Evolutionary conservation across 345 rosid genomes (phyloP), one percentile per base, ranked within the genome.

Genomic region (Citrus reticulata): DNA sequence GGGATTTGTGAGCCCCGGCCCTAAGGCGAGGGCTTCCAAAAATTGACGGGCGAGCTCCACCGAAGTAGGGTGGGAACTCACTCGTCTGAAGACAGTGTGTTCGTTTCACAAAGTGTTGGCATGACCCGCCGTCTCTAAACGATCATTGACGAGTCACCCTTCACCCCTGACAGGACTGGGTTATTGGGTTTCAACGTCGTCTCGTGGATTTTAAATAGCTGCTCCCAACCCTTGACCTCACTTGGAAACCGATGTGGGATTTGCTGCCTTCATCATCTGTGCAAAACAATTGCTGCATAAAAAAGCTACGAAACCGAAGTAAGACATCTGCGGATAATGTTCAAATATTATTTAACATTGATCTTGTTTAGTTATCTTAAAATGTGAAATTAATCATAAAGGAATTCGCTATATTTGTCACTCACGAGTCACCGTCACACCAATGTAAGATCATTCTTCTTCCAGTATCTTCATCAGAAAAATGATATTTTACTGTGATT

Each of bases 81-180:
- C 98, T 89, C 97, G 97, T 86, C 94, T 35, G 0, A 1, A 0
- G 0, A 0, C 0, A 1, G 20, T 13, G 83, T 81, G 93, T 85
- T 86, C 90, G 85, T 78, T 79, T 71, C 46, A 65, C 25, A 69
- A 77, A 89, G 97, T 78, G 97, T 87, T 79, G 94, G 98, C 98
- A 87, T 87, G 95, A 86, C 93, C 81, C 90, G 92, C 81, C 98
- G 78, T 95, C 98, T 69, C 98, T 64, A 20, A 0, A 2, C 95
- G 98, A 87, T 95, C 98, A 93, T 91, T 83, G 80, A 81, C 94
- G 80, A 57, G 91, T 89, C 95, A 84, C 80, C 94, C 83, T 72
- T 77, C 89, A 87, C 91, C 97, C 90, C 93, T 90, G 91, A 93
- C 98, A 85, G 91, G 91, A 87, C 91, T 32, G 78, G 61, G 40